Evolutionary conservation across 2,329 filamentous ascomycete genomes (phyloP).

Genomic region (Podosphaera aphanis): DNA sequence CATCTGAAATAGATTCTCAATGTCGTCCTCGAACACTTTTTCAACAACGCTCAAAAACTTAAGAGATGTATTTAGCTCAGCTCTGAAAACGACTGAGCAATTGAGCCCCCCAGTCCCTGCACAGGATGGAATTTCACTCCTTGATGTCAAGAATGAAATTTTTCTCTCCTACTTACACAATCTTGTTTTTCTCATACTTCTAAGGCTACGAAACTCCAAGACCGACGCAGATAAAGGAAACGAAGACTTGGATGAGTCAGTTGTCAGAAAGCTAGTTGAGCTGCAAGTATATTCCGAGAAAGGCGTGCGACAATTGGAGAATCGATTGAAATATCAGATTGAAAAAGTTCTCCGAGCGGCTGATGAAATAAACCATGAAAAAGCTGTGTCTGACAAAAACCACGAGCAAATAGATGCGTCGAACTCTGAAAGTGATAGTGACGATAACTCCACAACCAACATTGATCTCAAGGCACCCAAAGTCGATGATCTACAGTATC

Average conservation of each 20-base stretch:
- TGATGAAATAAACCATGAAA: constrained; percentile 28
- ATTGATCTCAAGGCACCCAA: constrained; percentile 9
- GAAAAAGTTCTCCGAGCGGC: constrained; percentile 81
- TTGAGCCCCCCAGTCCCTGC: constrained; percentile 43
- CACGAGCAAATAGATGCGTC: constrained; percentile 6
- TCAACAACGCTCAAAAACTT: constrained; percentile 29
- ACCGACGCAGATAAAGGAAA: constrained; percentile 18
- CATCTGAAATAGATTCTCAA: constrained; percentile 5
- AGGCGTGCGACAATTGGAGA: constrained; percentile 73
- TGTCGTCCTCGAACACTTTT: constrained; percentile 27
- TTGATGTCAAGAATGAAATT: constrained; percentile 94
- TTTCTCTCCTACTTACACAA: constrained; percentile 90
- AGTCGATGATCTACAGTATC: constrained; percentile 36
- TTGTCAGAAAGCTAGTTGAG: constrained; percentile 73
- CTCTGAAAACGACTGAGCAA: constrained; percentile 43
- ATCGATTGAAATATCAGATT: constrained; percentile 80
- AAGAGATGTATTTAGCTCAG: constrained; percentile 30
- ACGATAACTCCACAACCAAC: constrained; percentile 12
- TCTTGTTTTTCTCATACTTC: constrained; percentile 63
- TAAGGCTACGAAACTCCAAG: constrained; percentile 44
- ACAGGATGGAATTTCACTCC: constrained; percentile 70
- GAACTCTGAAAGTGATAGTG: constrained; percentile 18
- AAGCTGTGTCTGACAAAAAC: constrained; percentile 18
- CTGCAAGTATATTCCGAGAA: constrained; percentile 82
- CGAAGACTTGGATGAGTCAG: constrained; percentile 32